phyloP scores from a whole-genome alignment of 345 rosid species.

The Pistacia atlantica region DNA sequence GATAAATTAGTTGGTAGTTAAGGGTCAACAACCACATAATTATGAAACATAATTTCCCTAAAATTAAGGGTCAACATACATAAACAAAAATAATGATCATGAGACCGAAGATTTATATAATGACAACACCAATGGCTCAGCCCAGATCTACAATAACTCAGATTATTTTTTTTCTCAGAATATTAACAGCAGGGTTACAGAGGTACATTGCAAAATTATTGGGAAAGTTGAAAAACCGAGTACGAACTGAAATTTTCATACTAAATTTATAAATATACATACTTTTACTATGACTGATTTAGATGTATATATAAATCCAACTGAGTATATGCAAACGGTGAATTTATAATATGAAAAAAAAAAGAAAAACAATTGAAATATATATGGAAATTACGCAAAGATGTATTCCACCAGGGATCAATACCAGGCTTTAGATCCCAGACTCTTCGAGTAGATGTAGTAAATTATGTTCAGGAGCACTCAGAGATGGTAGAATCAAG shows the following conservation, averaged over 20 bases:
- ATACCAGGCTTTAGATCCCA: conserved; percentile 41
- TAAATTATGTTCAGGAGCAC: conserved; percentile 90
- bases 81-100: not conserved
- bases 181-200: not conserved
- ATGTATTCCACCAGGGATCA: not conserved
- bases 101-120: not conserved
- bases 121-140: not conserved
- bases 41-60: too few species aligned
- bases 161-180: not conserved
- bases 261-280: conserved; percentile 7
- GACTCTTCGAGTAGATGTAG: conserved; percentile 80
- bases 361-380: not conserved
- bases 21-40: not conserved
- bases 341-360: not conserved
- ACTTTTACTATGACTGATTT: not conserved
- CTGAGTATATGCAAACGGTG: not conserved
- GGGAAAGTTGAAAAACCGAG: not conserved
- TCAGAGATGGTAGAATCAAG: conserved; percentile 73
- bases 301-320: conserved; percentile 8
- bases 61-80: not conserved
- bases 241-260: conserved; percentile 6
- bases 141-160: not conserved
- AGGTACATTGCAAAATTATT: not conserved
- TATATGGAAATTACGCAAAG: conserved; percentile 1
- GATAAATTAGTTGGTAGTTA: not conserved